phyloP scores from a whole-genome alignment of 1,284 basidiomycete species.

The Malassezia arunalokei region DNA sequence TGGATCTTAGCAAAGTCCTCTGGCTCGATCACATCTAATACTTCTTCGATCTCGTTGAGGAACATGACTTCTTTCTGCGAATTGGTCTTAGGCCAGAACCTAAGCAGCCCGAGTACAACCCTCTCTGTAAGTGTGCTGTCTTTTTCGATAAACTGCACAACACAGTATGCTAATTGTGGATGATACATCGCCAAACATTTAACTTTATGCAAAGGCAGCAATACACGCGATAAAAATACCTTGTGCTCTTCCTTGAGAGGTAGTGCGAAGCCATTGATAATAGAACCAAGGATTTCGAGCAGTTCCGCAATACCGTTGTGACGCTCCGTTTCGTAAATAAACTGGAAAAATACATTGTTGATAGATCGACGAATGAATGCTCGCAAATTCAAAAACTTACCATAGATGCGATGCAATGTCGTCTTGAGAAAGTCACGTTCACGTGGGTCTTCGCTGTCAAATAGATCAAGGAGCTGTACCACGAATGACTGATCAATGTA shows the following conservation, averaged over 20 bases:
- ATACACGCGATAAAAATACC: conserved; percentile 87
- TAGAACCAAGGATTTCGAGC: conserved; percentile 93
- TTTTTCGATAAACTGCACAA: conserved; percentile 98
- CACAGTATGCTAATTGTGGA: conserved; percentile 95
- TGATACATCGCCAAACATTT: conserved; percentile 94
- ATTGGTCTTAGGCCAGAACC: conserved; percentile 99
- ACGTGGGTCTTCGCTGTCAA: conserved; percentile 95
- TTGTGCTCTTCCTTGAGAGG: conserved; percentile 99
- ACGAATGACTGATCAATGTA: conserved; percentile 97
- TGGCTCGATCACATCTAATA: conserved; percentile 94
- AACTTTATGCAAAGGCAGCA: conserved; percentile 93
- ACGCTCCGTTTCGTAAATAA: conserved; percentile 94
- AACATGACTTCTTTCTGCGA: conserved; percentile 99
- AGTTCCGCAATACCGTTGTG: conserved; percentile 99
- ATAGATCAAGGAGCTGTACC: conserved; percentile 83
- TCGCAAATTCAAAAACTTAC: conserved; percentile 96
- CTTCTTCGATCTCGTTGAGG: conserved; percentile 97
- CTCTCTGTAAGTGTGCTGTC: conserved; percentile 84
- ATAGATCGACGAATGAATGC: conserved; percentile 98
- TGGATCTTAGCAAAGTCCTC: conserved; percentile 94
- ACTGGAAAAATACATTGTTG: conserved; percentile 99
- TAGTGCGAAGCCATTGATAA: conserved; percentile 98
- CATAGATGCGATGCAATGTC: conserved; percentile 95
- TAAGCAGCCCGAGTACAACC: conserved; percentile 82
- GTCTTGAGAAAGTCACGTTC: conserved; percentile 99